Evolutionary conservation across 495 filamentous ascomycete genomes (phyloP).

Genomic region (Halenospora varia): DNA sequence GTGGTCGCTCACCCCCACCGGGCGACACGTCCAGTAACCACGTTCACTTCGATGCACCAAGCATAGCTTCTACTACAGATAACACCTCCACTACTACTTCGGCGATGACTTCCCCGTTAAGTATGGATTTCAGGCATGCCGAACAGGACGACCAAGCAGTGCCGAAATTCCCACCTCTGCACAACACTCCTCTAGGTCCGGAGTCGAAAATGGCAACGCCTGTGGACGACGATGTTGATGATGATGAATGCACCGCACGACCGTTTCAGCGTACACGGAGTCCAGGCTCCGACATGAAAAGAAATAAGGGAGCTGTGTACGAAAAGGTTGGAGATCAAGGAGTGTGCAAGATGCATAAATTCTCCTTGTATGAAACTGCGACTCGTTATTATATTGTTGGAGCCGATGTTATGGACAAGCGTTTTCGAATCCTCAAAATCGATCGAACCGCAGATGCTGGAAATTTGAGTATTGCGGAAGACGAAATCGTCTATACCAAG

Average conservation of each 20-base stretch:
- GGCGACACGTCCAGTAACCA: constrained; percentile 8
- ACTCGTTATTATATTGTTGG: constrained; percentile 92
- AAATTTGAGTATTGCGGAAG: constrained; percentile 80
- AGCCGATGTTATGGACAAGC: constrained; percentile 79
- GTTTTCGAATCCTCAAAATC: constrained; percentile 90
- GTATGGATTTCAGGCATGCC: constrained; percentile 16
- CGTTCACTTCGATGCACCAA: constrained; percentile 18
- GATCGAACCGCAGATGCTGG: constrained; percentile 82
- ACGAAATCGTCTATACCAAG: constrained; percentile 90
- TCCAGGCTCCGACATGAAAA: constrained; percentile 45
- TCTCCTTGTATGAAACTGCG: constrained; percentile 90
- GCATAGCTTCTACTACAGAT: constrained; percentile 15
- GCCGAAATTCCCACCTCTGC: constrained; percentile 21
- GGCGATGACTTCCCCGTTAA: constrained; percentile 25
- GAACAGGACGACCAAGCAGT: constrained; percentile 4
- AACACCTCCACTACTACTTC: constrained; percentile 22
- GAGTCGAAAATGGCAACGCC: too few species aligned
- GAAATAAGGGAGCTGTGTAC: constrained; percentile 43
- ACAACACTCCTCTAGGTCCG: too few species aligned
- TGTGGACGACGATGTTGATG: constrained; percentile 44
- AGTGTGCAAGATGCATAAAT: constrained; percentile 88
- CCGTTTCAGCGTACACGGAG: constrained; percentile 61
- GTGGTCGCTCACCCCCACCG: constrained; percentile 7
- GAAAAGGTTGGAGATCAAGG: constrained; percentile 63
- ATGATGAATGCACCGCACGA: constrained; percentile 60